A percentile compares a stretch with the other conserved stretches of the same genome.
Conservation (phyloP, 495 filamentous ascomycete species). For the Hypoxylon subgilvum region DNA sequence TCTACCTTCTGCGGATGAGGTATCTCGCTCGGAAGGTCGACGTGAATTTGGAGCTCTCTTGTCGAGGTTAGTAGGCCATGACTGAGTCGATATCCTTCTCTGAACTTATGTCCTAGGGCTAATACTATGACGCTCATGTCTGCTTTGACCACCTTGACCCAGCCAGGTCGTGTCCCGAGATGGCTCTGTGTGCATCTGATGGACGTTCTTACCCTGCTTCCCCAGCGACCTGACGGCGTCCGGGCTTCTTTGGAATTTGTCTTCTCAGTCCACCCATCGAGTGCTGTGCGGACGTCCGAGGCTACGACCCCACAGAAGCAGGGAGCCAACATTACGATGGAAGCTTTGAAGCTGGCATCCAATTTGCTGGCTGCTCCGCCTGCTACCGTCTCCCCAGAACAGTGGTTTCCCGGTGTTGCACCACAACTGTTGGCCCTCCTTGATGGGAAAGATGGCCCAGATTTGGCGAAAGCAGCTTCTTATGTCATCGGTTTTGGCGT, state of each 20-base stretch:
- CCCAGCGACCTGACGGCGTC: conserved; percentile 70
- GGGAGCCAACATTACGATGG: conserved; percentile 72
- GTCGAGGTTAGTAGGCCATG: conserved; percentile 45
- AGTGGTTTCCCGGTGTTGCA: conserved; percentile 68
- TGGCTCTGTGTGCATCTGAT: conserved; percentile 62
- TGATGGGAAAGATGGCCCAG: conserved; percentile 67
- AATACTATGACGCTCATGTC: conserved; percentile 52
- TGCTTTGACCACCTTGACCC: conserved; percentile 54
- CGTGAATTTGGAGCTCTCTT: conserved; percentile 49
- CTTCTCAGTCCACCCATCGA: conserved; percentile 62
- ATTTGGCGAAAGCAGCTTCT: conserved; percentile 69
- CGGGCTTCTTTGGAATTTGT: conserved; percentile 74
- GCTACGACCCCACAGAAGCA: conserved; percentile 49
- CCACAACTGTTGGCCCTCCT: conserved; percentile 72
- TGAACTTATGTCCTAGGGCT: conserved; percentile 47
- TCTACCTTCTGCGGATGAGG: conserved; percentile 41
- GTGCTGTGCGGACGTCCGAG: conserved; percentile 47
- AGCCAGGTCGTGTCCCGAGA: conserved; percentile 49
- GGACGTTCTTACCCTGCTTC: conserved; percentile 64
- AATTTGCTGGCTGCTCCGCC: conserved; percentile 69
- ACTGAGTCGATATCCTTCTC: conserved; percentile 19
- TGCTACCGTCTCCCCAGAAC: conserved; percentile 57
- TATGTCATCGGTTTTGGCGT: conserved; percentile 79
- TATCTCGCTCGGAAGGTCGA: conserved; percentile 39
- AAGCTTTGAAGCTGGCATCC: conserved; percentile 71